phyloP scores from a whole-genome alignment of 148 eudicot species.

The Spergularia marina region DNA sequence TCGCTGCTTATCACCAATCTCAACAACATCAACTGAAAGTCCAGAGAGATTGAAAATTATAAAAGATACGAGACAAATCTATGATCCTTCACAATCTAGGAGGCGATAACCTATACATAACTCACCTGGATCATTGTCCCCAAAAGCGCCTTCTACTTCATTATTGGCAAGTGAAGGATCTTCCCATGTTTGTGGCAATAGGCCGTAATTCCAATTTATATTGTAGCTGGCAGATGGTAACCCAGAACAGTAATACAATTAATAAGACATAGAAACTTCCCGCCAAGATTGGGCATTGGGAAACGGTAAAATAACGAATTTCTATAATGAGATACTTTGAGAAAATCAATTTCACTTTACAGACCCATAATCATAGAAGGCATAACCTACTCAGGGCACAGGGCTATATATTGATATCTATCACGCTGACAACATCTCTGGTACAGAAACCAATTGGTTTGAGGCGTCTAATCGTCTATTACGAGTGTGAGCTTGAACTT shows the following conservation, averaged over 20 bases:
- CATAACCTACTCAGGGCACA: not conserved
- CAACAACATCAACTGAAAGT: constrained; percentile 85
- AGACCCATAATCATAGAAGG: not conserved
- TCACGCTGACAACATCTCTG: not conserved
- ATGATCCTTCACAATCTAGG: not conserved
- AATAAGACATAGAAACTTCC: not conserved
- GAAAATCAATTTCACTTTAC: not conserved
- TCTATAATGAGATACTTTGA: not conserved
- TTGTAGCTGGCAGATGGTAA: constrained; percentile 51
- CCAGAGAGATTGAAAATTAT: constrained; percentile 10
- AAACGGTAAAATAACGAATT: not conserved
- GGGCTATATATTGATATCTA: not conserved
- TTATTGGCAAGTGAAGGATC: constrained; percentile 72
- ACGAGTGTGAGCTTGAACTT: not conserved
- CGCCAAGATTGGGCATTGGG: not conserved
- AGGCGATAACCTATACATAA: constrained; percentile 1
- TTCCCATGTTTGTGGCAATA: constrained; percentile 97
- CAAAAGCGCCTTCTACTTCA: constrained; percentile 89
- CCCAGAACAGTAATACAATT: constrained; percentile 3
- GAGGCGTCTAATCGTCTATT: not conserved
- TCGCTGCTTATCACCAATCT: constrained; percentile 80
- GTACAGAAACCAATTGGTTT: not conserved
- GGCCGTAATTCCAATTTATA: constrained; percentile 88
- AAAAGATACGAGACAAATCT: constrained; percentile 1
- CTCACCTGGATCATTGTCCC: constrained; percentile 92